Base-by-base conservation (phyloP, 2,329 filamentous ascomycete genomes). In the Fusarium sp. region DNA sequence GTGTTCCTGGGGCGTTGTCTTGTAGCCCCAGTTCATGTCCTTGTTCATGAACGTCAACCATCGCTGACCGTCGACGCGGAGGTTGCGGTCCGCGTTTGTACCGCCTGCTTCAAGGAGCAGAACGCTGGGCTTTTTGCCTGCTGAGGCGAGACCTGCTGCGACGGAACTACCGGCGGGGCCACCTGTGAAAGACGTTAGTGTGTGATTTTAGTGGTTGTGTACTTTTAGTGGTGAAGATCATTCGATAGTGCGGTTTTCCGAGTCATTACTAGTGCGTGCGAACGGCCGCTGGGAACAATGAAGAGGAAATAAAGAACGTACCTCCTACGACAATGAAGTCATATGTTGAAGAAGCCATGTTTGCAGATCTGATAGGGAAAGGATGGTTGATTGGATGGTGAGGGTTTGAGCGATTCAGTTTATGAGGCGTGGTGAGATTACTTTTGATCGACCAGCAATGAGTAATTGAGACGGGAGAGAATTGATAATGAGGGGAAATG, bases 61-160 rank as follows among this genome's bases (percentile, higher is more conserved):
- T 48, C 88, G 83, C 69, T 90, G 82, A n/a, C 82, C 86, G 49
- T 84, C 82, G 14, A 86, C 81, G 4, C 84, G 83, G 11, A 85
- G 78, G 11, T 80, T 75, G 7, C 75, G 78, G 60, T 86, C 82
- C 3, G 83, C 81, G 49, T 88, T 86, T 10, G 70, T 50, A 3
- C 81, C 78, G 13, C 89, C 89, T 2, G 88, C 89, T 77, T 91
- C 89, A 4, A 91, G 77, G 2, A 92, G 81, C 3, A 91, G 82
- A 3, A 91, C 84, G 0, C 75, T 81, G 0, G 88, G 89, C 11
- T 78, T 80, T 37, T 81, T 80, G 0, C 80, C 40, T 0, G 85
- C 79, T 20, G 80, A 77, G 3, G 87, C 83, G 6, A 91, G 83
- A 1, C 81, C 79, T 2, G 84, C 78, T 0, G 89, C 89, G 16